Base-by-base conservation (phyloP, 352 stramenopile species). In the Ophiocytium majus region DNA sequence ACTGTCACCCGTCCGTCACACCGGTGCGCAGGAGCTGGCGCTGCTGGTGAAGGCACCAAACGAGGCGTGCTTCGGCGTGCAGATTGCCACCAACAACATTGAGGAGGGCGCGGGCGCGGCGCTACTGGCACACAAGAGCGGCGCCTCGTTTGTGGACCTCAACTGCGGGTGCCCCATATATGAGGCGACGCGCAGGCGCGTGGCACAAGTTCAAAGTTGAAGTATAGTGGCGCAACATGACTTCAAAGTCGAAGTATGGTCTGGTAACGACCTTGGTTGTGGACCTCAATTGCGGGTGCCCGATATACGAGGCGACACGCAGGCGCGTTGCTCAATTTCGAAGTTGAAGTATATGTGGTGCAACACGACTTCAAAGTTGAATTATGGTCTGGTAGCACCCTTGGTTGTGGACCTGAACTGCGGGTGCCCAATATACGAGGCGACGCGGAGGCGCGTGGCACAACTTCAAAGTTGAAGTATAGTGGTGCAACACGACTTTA, bases 161-260 rank as follows among this genome's bases (percentile, higher is more conserved):
- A 91, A 91, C 81, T 91, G 89, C 76, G 89, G 89, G n/a, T 91
- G 89, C 83, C 89, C 89, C 1, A 91, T 90, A 31, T 79, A 89
- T 36, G 89, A 91, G 71, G 89, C 82, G 23, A 91, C 89, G 9
- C 74, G 89, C 14, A 63, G 88, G n/a, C n/a, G n/a, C n/a, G n/a
- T n/a, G n/a, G n/a, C n/a, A n/a, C n/a, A n/a, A n/a, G n/a, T n/a
- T n/a, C n/a, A n/a, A n/a, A n/a, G n/a, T n/a, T n/a, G n/a, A n/a
- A n/a, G n/a, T n/a, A n/a, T n/a, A n/a, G n/a, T n/a, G n/a, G n/a
- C n/a, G n/a, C n/a, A n/a, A n/a, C n/a, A n/a, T n/a, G n/a, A n/a
- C n/a, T n/a, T n/a, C n/a, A n/a, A n/a, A n/a, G n/a, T n/a, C n/a
- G n/a, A n/a, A n/a, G n/a, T n/a, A n/a, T n/a, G n/a, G n/a, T n/a